Conservation (phyloP, 2,329 filamentous ascomycete species). For the Coniochaeta sp. region DNA sequence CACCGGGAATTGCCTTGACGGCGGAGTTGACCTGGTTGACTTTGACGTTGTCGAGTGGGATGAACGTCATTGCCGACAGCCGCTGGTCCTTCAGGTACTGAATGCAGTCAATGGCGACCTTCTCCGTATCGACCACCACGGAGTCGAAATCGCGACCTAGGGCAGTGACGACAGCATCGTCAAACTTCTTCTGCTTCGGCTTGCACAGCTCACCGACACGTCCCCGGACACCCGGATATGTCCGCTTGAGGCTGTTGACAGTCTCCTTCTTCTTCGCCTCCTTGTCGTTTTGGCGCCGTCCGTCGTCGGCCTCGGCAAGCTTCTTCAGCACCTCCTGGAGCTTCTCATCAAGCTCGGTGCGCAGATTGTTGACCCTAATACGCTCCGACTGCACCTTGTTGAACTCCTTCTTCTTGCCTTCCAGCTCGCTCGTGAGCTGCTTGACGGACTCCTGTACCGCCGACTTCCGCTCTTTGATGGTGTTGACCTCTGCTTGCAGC, state of each 20-base stretch:
- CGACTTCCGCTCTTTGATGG: conserved; percentile 61
- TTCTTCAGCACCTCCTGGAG: conserved; percentile 74
- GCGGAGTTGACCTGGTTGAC: conserved; percentile 86
- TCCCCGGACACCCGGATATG: conserved; percentile 87
- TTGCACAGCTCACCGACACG: conserved; percentile 87
- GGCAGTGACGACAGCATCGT: conserved; percentile 86
- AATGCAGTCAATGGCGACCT: conserved; percentile 89
- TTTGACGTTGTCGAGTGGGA: conserved; percentile 95
- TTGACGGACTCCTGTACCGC: conserved; percentile 56
- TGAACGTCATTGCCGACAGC: conserved; percentile 83
- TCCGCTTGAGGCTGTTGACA: conserved; percentile 77
- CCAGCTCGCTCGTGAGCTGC: conserved; percentile 69
- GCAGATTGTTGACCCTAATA: conserved; percentile 70
- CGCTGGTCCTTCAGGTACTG: conserved; percentile 89
- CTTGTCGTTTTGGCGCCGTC: conserved; percentile 76
- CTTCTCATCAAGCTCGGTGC: conserved; percentile 88
- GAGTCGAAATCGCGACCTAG: conserved; percentile 91
- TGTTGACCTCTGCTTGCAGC: conserved; percentile 62
- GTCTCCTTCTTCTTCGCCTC: conserved; percentile 76
- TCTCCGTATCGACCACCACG: conserved; percentile 90
- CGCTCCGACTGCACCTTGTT: conserved; percentile 81
- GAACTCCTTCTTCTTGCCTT: conserved; percentile 83
- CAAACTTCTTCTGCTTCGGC: conserved; percentile 95
- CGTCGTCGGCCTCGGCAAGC: conserved; percentile 78
- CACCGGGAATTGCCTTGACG: conserved; percentile 80